phyloP scores from a whole-genome alignment of 176 grass and related monocot genomes.

The Eragrostis nindensis region DNA sequence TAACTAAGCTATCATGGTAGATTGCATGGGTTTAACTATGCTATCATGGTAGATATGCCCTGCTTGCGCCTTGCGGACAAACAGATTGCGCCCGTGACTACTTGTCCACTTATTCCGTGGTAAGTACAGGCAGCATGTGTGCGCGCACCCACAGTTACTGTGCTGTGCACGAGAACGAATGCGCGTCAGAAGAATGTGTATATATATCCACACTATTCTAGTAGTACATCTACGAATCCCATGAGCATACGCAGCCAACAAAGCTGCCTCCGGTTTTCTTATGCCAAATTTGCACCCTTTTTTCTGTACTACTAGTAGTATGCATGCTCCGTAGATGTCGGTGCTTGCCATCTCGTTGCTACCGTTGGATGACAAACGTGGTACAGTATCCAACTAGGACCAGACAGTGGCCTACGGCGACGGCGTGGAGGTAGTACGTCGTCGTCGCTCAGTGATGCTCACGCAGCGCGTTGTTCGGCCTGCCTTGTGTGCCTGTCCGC shows the following conservation, averaged over 20 bases:
- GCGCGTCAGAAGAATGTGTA: too few relatives aligned
- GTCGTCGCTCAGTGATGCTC: too few relatives aligned
- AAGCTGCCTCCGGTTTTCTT: too few relatives aligned
- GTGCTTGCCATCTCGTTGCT: neutral
- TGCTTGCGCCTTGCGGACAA: neutral
- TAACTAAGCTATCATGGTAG: too few relatives aligned
- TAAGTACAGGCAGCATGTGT: neutral
- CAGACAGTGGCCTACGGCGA: too few relatives aligned
- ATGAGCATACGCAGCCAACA: too few relatives aligned
- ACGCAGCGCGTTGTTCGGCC: too few relatives aligned
- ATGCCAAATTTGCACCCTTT: too few relatives aligned
- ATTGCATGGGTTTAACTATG: neutral
- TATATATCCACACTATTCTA: too few relatives aligned
- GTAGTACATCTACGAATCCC: too few relatives aligned
- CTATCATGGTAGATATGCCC: neutral
- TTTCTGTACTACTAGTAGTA: too few relatives aligned
- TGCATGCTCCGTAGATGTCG: neutral
- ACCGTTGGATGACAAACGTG: neutral
- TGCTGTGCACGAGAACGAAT: too few relatives aligned
- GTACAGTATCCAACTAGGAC: constrained; percentile 2
- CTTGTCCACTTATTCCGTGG: neutral
- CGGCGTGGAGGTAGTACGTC: neutral
- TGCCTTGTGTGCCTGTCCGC: neutral
- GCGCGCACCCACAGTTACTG: neutral
- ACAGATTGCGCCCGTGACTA: neutral